phyloP scores from a whole-genome alignment of 2,329 filamentous ascomycete species.

The Berkeleyomyces basicola region DNA sequence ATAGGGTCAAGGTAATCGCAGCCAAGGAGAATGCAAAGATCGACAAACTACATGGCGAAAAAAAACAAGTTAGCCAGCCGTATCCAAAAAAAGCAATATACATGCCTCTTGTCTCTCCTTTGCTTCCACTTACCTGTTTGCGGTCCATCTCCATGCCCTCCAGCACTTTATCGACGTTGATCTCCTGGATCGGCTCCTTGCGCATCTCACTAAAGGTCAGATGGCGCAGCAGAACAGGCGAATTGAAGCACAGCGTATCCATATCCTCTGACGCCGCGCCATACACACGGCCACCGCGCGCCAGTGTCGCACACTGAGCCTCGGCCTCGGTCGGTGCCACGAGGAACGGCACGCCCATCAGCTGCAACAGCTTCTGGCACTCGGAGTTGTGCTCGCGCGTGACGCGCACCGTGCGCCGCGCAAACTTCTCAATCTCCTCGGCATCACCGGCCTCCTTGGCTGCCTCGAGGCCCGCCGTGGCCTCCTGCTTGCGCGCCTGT shows the following conservation, averaged over 20 bases:
- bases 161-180: slow-evolving; percentile 71
- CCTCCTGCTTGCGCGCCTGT: slow-evolving; percentile 87
- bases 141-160: slow-evolving; percentile 79
- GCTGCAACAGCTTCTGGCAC: slow-evolving; percentile 73
- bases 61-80: not conserved
- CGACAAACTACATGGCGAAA: slow-evolving; percentile 55
- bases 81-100: not conserved
- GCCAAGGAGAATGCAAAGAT: slow-evolving; percentile 90
- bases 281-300: slow-evolving; percentile 84
- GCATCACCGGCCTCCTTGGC: slow-evolving; percentile 95
- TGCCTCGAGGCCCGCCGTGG: slow-evolving; percentile 76
- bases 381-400: slow-evolving; percentile 95
- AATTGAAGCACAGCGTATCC: slow-evolving; percentile 92
- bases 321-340: slow-evolving; percentile 93
- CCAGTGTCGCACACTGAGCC: slow-evolving; percentile 84
- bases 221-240: slow-evolving; percentile 79
- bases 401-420: slow-evolving; percentile 76
- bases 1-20: slow-evolving; percentile 97
- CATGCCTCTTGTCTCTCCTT: not conserved
- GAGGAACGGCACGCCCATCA: slow-evolving; percentile 95
- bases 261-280: slow-evolving; percentile 96
- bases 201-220: slow-evolving; percentile 94
- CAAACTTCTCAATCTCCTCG: slow-evolving; percentile 96
- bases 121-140: slow-evolving; percentile 44
- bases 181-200: slow-evolving; percentile 95